Conservation (phyloP, 2,329 filamentous ascomycete species). For the Fusarium haematococcum region DNA sequence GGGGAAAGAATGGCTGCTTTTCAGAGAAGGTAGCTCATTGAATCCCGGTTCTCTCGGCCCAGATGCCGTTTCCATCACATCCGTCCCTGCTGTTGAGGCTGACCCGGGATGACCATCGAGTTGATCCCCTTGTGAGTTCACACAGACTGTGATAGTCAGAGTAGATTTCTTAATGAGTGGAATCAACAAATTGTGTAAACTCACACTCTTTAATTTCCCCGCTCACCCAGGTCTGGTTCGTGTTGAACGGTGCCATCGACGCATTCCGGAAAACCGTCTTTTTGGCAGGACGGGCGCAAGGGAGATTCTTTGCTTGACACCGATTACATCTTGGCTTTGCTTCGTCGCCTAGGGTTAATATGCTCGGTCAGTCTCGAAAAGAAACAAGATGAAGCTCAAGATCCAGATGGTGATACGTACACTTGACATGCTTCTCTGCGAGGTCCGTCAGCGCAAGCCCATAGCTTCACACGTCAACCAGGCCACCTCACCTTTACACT, state of each 20-base stretch:
- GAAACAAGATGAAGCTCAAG: background rate
- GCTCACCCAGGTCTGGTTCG: slow-evolving; percentile 53
- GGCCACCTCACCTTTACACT: slow-evolving; percentile 49
- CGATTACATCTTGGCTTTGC: slow-evolving; percentile 51
- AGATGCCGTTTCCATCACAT: background rate
- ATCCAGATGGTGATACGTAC: slow-evolving; percentile 34
- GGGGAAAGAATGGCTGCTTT: background rate
- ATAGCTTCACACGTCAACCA: background rate
- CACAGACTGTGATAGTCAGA: slow-evolving; percentile 12
- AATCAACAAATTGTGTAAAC: background rate
- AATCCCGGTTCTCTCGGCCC: background rate
- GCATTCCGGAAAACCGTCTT: slow-evolving; percentile 54
- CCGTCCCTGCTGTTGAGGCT: background rate
- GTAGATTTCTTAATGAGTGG: background rate
- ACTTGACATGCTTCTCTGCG: slow-evolving; percentile 52
- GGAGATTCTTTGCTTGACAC: slow-evolving; percentile 49
- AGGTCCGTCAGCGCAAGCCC: slow-evolving; percentile 18
- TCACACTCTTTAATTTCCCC: slow-evolving; percentile 51
- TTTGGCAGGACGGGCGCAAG: slow-evolving; percentile 50
- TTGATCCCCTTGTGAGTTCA: slow-evolving; percentile 10
- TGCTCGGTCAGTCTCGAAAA: background rate
- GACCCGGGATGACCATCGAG: background rate
- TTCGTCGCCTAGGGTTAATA: slow-evolving; percentile 49
- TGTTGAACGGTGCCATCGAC: slow-evolving; percentile 48
- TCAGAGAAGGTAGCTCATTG: slow-evolving; percentile 6